Conservation (phyloP, 148 eudicot species). For the Drosera capensis region DNA sequence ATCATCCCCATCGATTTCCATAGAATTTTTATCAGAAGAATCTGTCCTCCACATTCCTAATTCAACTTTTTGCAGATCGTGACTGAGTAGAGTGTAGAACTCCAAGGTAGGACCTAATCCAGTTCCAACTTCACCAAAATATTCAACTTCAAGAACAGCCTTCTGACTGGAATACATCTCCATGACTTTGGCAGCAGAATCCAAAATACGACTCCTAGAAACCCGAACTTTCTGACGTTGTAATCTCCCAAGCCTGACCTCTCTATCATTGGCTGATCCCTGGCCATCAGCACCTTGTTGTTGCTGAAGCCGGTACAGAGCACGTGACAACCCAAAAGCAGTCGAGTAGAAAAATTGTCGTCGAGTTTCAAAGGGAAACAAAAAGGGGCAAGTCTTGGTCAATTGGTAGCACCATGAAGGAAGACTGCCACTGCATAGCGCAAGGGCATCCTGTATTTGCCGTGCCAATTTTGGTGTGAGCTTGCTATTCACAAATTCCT, state of each 20-base stretch:
- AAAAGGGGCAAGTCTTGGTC: slow-evolving; percentile 88
- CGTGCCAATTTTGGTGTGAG: slow-evolving; percentile 93
- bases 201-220: slow-evolving; percentile 81
- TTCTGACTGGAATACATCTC: slow-evolving; percentile 99
- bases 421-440: slow-evolving; percentile 95
- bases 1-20: slow-evolving; percentile 36
- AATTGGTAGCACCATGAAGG: slow-evolving; percentile 98
- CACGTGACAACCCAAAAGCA: slow-evolving; percentile 92
- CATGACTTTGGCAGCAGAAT: slow-evolving; percentile 98
- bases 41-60: slow-evolving; percentile 79
- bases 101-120: slow-evolving; percentile 97
- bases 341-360: slow-evolving; percentile 94
- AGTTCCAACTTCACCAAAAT: slow-evolving; percentile 98
- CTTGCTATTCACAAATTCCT: slow-evolving; percentile 78
- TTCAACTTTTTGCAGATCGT: slow-evolving; percentile 73
- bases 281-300: slow-evolving; percentile 94
- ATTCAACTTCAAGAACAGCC: slow-evolving; percentile 97
- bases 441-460: slow-evolving; percentile 96
- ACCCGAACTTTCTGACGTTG: slow-evolving; percentile 98
- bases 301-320: slow-evolving; percentile 85
- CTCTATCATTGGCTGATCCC: slow-evolving; percentile 66
- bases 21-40: slow-evolving; percentile 24
- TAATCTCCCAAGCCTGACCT: slow-evolving; percentile 78
- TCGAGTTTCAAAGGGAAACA: slow-evolving; percentile 94
- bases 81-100: slow-evolving; percentile 89